Percentiles rank a stretch among this genome's conserved stretches.
These are phyloP conservation scores for Mollisia scopiformis DNA, from an alignment of 2,329 filamentous ascomycete genomes.

Conservation along the genomic window DNA sequence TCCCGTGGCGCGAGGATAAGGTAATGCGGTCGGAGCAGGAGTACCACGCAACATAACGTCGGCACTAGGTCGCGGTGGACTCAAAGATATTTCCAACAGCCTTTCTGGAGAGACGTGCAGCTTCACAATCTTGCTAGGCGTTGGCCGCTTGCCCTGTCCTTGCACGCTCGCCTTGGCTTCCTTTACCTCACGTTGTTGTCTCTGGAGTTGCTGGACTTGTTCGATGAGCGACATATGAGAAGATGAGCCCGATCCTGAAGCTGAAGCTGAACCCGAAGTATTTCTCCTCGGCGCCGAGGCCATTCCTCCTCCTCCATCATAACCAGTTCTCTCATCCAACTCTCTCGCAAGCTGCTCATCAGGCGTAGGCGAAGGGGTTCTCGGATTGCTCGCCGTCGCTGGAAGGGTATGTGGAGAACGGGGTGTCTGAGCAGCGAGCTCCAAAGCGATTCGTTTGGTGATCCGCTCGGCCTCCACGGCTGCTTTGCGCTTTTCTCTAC, in stretches of 20 bases:
- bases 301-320: not conserved
- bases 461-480: not conserved
- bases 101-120: not conserved
- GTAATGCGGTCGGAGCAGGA: not conserved
- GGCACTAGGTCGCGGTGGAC: not conserved
- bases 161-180: not conserved
- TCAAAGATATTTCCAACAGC: too few relatives aligned
- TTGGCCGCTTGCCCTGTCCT: not conserved
- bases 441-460: not conserved
- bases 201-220: not conserved
- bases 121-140: not conserved
- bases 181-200: too few relatives aligned
- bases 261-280: too few relatives aligned
- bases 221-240: not conserved
- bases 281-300: not conserved
- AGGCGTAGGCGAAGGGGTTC: not conserved
- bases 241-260: not conserved
- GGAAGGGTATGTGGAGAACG: not conserved
- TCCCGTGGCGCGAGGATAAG: not conserved
- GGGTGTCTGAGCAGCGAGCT: not conserved
- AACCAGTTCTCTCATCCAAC: not conserved
- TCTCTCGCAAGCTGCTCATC: not conserved
- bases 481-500: not conserved
- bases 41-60: not conserved
- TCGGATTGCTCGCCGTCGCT: not conserved